Percentiles rank a stretch among this genome's conserved stretches.
Conservation (phyloP, 257 asterid genomes). For the Scutellaria minor region DNA sequence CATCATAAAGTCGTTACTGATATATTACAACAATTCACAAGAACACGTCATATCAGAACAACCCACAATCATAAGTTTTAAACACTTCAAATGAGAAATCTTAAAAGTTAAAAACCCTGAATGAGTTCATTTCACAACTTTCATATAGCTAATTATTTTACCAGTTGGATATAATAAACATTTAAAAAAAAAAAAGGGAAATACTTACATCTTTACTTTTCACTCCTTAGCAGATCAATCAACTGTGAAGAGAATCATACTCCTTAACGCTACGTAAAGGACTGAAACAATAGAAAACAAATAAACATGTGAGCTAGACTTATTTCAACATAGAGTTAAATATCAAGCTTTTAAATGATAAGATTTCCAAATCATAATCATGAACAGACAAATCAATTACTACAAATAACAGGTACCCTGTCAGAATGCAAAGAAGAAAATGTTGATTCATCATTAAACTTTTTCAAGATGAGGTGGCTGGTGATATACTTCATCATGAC, state of each 20-base stretch:
- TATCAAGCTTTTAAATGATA: conserved; percentile 11
- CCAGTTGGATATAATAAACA: background rate
- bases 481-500: conserved; percentile 1
- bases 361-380: conserved; percentile 8
- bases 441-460: conserved; percentile 9
- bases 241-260: background rate
- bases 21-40: background rate
- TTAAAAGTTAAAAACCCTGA: background rate
- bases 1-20: background rate
- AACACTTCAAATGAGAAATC: background rate
- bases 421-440: conserved; percentile 7
- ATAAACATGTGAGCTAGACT: background rate
- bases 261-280: conserved; percentile 4
- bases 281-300: background rate
- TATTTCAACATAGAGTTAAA: background rate
- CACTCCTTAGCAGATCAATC: conserved; percentile 18
- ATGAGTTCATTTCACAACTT: conserved; percentile 5
- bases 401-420: conserved; percentile 8
- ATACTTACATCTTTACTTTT: background rate
- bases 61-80: background rate
- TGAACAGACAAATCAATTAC: background rate
- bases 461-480: conserved; percentile 8
- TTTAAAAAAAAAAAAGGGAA: background rate
- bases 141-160: background rate
- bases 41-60: background rate